phyloP scores from a whole-genome alignment of 805 yeast genomes.

The Ogataea sp. region DNA sequence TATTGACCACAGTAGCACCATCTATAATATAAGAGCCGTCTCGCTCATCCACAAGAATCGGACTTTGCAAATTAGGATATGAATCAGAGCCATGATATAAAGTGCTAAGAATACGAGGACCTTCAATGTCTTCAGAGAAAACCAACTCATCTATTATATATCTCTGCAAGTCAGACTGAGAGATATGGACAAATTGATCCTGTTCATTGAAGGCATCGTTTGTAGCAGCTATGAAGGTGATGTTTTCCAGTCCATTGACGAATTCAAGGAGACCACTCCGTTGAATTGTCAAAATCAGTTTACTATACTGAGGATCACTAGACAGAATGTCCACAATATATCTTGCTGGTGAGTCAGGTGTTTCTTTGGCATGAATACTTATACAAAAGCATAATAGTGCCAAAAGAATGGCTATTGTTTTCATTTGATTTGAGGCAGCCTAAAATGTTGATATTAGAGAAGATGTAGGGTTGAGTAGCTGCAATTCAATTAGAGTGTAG shows the following conservation, averaged over 20 bases:
- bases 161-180: slow-evolving; percentile 14
- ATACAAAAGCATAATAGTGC: too few species aligned
- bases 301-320: slow-evolving; percentile 56
- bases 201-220: slow-evolving; percentile 55
- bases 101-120: slow-evolving; percentile 19
- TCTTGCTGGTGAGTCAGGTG: not conserved
- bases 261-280: slow-evolving; percentile 52
- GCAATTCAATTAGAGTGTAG: too few species aligned
- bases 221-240: slow-evolving; percentile 74
- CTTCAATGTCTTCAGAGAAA: slow-evolving; percentile 19
- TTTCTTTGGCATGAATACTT: too few species aligned
- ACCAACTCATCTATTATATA: slow-evolving; percentile 29
- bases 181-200: slow-evolving; percentile 5
- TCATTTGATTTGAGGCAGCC: too few species aligned
- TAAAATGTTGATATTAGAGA: too few species aligned
- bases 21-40: slow-evolving; percentile 29
- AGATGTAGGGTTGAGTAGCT: too few species aligned
- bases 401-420: too few species aligned
- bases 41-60: slow-evolving; percentile 26
- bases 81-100: slow-evolving; percentile 15
- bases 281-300: slow-evolving; percentile 54
- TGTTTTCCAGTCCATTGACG: slow-evolving; percentile 49
- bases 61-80: slow-evolving; percentile 15
- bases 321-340: slow-evolving; percentile 59
- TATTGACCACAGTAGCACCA: slow-evolving; percentile 42